Conservation (phyloP, 352 stramenopile species). For the Globisporangium paddicum region DNA sequence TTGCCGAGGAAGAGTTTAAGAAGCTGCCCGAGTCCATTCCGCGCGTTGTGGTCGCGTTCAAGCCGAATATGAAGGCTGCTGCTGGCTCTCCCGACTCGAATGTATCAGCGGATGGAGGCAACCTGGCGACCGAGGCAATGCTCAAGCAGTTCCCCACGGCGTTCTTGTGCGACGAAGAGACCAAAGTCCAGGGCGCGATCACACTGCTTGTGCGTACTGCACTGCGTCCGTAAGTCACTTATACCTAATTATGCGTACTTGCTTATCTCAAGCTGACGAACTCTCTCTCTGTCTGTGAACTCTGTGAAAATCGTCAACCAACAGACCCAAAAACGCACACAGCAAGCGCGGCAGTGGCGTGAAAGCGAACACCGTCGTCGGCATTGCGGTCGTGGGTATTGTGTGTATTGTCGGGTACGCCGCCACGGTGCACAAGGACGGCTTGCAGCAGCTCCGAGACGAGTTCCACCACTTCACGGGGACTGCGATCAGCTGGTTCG, state of each 20-base stretch:
- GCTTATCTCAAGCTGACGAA: background rate
- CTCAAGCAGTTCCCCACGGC: conserved; percentile 45
- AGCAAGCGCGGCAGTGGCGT: conserved; percentile 31
- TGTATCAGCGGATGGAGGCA: conserved; percentile 3
- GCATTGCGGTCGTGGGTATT: background rate
- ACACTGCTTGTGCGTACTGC: conserved; percentile 42
- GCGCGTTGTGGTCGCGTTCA: conserved; percentile 56
- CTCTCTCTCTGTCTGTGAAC: no score
- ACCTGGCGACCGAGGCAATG: conserved; percentile 42
- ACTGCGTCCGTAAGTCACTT: conserved; percentile 40
- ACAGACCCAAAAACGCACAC: conserved; percentile 45
- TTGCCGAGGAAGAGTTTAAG: conserved; percentile 49
- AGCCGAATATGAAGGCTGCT: conserved; percentile 11
- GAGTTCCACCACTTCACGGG: background rate
- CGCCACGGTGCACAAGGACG: background rate
- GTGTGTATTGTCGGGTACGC: background rate
- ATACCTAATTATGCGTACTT: background rate
- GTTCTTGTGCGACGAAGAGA: conserved; percentile 35
- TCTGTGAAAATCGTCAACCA: no score
- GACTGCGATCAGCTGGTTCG: background rate
- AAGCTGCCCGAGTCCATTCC: conserved; percentile 50
- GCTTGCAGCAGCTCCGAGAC: background rate
- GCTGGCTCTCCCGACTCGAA: no score
- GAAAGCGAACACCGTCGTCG: conserved; percentile 11
- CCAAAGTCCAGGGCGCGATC: conserved; percentile 29